Percentiles rank a stretch among this genome's conserved stretches.
Evolutionary conservation across 148 eudicot genomes (phyloP).

Genomic region (Suaeda aralocaspica): DNA sequence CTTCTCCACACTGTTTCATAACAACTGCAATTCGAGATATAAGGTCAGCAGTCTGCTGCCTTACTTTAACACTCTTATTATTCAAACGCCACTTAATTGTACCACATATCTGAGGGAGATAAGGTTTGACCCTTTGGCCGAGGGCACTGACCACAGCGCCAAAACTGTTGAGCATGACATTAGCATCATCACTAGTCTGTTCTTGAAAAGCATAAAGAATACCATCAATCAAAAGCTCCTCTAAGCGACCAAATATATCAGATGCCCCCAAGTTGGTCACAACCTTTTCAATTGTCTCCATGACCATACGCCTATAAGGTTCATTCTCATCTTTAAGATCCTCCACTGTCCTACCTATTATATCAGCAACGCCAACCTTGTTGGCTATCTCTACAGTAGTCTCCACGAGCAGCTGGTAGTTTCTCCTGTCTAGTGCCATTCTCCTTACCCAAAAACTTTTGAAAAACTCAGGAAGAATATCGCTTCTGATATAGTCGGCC

Average conservation of each 20-base stretch:
- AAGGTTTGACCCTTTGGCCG: conserved; percentile 91
- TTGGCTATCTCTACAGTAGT: conserved; percentile 96
- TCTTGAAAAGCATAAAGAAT: conserved; percentile 96
- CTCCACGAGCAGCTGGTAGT: conserved; percentile 87
- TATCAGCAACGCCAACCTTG: conserved; percentile 95
- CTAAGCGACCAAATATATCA: conserved; percentile 88
- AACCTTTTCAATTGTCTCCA: conserved; percentile 98
- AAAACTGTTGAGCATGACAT: conserved; percentile 97
- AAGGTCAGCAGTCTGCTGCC: conserved; percentile 96
- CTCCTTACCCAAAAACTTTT: conserved; percentile 92
- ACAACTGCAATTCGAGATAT: conserved; percentile 92
- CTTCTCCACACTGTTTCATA: conserved; percentile 98
- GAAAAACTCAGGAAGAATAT: conserved; percentile 91
- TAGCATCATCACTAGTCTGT: conserved; percentile 97
- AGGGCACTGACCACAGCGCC: conserved; percentile 95
- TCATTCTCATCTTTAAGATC: conserved; percentile 98
- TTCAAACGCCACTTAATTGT: conserved; percentile 95
- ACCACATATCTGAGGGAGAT: conserved; percentile 98
- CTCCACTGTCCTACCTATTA: conserved; percentile 87
- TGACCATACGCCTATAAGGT: conserved; percentile 95
- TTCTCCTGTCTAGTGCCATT: conserved; percentile 96
- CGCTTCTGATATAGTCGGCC: conserved; percentile 78
- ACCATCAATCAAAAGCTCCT: conserved; percentile 93
- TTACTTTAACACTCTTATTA: conserved; percentile 96
- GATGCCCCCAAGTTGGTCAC: conserved; percentile 90